phyloP scores from a whole-genome alignment of 768 basidiomycete genomes.

The Boletus pseudopeckii region DNA sequence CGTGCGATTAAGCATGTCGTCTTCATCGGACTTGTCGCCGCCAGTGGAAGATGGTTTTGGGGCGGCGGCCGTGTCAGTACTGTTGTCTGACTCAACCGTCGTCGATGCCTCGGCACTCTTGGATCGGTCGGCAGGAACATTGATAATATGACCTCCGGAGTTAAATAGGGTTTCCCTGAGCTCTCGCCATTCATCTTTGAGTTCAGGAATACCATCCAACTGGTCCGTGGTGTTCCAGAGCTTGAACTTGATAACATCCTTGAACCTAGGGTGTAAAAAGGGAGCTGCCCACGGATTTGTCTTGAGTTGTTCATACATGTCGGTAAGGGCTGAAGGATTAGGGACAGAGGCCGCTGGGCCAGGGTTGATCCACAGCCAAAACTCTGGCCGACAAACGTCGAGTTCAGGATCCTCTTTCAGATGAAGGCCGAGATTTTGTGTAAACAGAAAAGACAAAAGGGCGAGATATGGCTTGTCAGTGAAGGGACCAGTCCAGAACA shows the following conservation, averaged over 20 bases:
- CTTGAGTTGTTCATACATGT: constrained; percentile 83
- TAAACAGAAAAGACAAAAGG: constrained; percentile 90
- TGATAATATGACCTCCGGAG: constrained; percentile 75
- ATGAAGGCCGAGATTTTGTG: constrained; percentile 89
- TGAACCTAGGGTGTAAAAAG: constrained; percentile 90
- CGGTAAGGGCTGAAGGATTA: constrained; percentile 71
- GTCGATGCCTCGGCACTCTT: constrained; percentile 24
- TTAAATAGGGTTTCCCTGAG: constrained; percentile 78
- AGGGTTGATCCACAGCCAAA: constrained; percentile 99
- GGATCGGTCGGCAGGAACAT: constrained; percentile 49
- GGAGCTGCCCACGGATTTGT: constrained; percentile 92
- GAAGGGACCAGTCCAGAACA: constrained; percentile 99
- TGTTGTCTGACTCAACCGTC: constrained; percentile 19
- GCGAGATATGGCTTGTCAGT: constrained; percentile 99
- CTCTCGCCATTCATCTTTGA: constrained; percentile 86
- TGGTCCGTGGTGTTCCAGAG: constrained; percentile 99
- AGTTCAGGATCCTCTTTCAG: constrained; percentile 43
- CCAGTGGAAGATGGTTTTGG: constrained; percentile 21
- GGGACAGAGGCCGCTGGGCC: constrained; percentile 91
- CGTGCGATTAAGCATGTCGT: constrained; percentile 70
- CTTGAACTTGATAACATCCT: constrained; percentile 90
- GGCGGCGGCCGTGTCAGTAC: constrained; percentile 16
- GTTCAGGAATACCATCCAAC: constrained; percentile 84
- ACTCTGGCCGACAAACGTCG: constrained; percentile 75
- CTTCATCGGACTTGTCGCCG: constrained; percentile 37